Percentiles rank a stretch among this genome's conserved stretches.
Evolutionary conservation across 2,329 filamentous ascomycete genomes (phyloP).

Genomic region (Purpureocillium lavendulum): DNA sequence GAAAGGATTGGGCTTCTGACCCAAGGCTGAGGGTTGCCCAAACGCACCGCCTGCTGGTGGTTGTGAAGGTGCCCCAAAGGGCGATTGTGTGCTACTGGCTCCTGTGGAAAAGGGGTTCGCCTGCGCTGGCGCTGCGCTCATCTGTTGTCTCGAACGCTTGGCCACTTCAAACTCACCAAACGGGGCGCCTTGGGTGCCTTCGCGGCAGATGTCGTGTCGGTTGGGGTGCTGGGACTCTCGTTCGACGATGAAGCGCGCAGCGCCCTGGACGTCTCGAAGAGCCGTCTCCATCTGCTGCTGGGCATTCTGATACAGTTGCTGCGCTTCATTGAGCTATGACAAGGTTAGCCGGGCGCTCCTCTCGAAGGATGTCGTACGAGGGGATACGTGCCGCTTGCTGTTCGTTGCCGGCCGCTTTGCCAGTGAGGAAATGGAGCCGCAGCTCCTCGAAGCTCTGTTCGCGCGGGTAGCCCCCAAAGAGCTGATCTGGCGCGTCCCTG

Average conservation of each 20-base stretch:
- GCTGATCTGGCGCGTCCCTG: constrained; percentile 65
- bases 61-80: constrained; percentile 20
- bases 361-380: neutral
- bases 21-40: constrained; percentile 25
- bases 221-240: constrained; percentile 68
- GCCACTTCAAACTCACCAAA: constrained; percentile 37
- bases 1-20: constrained; percentile 25
- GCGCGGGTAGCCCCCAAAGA: constrained; percentile 70
- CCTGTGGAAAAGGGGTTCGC: constrained; percentile 34
- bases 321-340: constrained; percentile 49
- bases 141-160: constrained; percentile 18
- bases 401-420: constrained; percentile 50
- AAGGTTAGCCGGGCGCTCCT: constrained; percentile 10
- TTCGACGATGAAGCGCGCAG: constrained; percentile 60
- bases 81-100: constrained; percentile 9
- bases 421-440: constrained; percentile 61
- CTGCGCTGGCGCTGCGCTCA: constrained; percentile 16
- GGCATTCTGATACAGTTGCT: constrained; percentile 53
- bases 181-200: constrained; percentile 32
- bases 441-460: constrained; percentile 90
- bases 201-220: constrained; percentile 54
- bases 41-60: constrained; percentile 24
- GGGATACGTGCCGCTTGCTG: constrained; percentile 37
- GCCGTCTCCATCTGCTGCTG: constrained; percentile 66
- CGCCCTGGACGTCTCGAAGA: constrained; percentile 60